Evolutionary conservation across 495 filamentous ascomycete species (phyloP), one percentile per base, ranked within the genome.

Genomic region (Parmelia sp.): DNA sequence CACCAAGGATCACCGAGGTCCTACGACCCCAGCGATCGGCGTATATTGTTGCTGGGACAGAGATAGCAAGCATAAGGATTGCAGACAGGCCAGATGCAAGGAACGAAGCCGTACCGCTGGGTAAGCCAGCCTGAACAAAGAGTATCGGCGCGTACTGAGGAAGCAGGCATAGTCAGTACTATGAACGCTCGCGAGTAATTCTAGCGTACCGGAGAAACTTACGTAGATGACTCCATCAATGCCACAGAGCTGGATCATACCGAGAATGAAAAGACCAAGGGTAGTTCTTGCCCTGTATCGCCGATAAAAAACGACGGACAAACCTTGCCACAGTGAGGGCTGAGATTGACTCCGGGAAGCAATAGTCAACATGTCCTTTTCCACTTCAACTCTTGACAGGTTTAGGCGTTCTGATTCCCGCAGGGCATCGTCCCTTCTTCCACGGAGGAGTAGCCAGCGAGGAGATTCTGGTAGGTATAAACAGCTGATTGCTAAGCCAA

Each of bases 21-120:
- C 83, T 82, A 60, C 86, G 81, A n/a, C 84, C 83, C 84, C 83
- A 88, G 63, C 80, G 78, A 65, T 88, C 86, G 0, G 83, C 82
- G 55, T 78, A 82, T 27, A 88, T 66, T 31, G 85, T 73, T n/a
- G 82, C 82, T 0, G 83, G 78, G 11, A 85, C 70, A 14, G 80
- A 79, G 70, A 83, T 78, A 12, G 75, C 70, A 10, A 83, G 74
- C 64, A 83, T 83, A 57, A 84, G 77, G 21, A 84, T 72, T 0
- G 78, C 79, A 8, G 80, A 82, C 39, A 84, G 71, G 14, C 81
- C 81, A 6, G 80, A 83, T 15, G 81, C 81, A 37, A 84, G 77
- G 68, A 84, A 83, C 15, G 78, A 78, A 15, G 81, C 78, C 45
- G 76, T 74, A 7, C 77, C 72, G 3, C 76, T 75, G 5, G 78